These are phyloP conservation scores for Termitomyces sp. DNA, from an alignment of 1,284 basidiomycete species.

Conservation along the genomic window DNA sequence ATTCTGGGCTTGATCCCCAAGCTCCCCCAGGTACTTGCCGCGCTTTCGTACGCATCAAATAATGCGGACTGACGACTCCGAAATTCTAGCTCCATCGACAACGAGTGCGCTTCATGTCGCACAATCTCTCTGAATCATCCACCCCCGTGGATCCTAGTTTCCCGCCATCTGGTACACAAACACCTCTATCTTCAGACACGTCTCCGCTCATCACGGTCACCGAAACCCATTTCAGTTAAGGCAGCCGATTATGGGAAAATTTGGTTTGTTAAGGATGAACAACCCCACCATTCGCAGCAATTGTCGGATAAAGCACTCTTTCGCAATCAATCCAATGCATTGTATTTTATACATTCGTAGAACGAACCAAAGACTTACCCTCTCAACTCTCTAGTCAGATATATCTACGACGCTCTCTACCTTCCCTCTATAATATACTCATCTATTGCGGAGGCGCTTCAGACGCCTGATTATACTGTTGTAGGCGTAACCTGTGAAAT, in stretches of 20 bases:
- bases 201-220: conserved; percentile 28
- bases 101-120: conserved; percentile 68
- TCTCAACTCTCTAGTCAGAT: conserved; percentile 18
- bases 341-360: conserved; percentile 22
- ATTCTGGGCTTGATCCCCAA: conserved; percentile 90
- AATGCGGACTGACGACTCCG: background rate
- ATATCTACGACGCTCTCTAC: conserved; percentile 21
- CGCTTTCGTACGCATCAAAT: background rate
- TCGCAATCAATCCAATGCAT: conserved; percentile 19
- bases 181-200: conserved; percentile 29
- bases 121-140: conserved; percentile 53
- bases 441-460: conserved; percentile 25
- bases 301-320: conserved; percentile 8
- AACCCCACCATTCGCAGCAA: background rate
- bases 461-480: conserved; percentile 55
- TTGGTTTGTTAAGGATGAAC: background rate
- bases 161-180: conserved; percentile 38
- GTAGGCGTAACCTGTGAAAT: conserved; percentile 58
- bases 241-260: background rate
- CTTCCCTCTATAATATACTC: conserved; percentile 26
- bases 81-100: conserved; percentile 66
- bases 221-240: conserved; percentile 31
- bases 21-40: conserved; percentile 69
- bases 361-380: conserved; percentile 23
- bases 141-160: conserved; percentile 60